Percentiles rank a stretch among this genome's conserved stretches.
Evolutionary conservation across 768 basidiomycete species (phyloP).

Genomic region (Rossbeevera mucosa): DNA sequence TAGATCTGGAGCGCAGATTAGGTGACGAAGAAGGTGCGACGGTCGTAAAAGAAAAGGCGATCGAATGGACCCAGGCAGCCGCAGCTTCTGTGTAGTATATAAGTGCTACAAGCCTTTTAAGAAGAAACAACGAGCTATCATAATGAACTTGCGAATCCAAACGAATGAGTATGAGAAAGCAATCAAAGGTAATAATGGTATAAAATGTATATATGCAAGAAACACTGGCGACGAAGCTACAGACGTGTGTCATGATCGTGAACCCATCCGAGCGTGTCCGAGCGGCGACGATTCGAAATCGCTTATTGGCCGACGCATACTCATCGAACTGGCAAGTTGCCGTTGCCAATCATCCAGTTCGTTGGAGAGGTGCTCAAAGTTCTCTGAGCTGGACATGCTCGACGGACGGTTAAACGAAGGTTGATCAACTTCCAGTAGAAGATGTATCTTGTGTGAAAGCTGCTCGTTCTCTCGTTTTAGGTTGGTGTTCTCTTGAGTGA

Average conservation of each 20-base stretch:
- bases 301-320: slow-evolving; percentile 64
- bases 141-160: slow-evolving; percentile 46
- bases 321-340: slow-evolving; percentile 76
- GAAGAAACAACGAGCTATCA: slow-evolving; percentile 33
- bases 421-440: slow-evolving; percentile 83
- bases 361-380: slow-evolving; percentile 75
- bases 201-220: slow-evolving; percentile 34
- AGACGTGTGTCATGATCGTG: slow-evolving; percentile 40
- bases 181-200: slow-evolving; percentile 34
- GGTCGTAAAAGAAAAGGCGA: slow-evolving; percentile 79
- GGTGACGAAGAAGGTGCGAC: slow-evolving; percentile 84
- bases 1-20: slow-evolving; percentile 77
- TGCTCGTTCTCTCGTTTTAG: slow-evolving; percentile 85
- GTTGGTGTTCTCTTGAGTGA: slow-evolving; percentile 74
- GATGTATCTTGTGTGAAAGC: slow-evolving; percentile 85
- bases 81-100: slow-evolving; percentile 16
- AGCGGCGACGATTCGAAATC: slow-evolving; percentile 61
- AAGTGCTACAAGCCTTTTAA: slow-evolving; percentile 10
- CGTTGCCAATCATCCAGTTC: slow-evolving; percentile 86
- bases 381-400: slow-evolving; percentile 81
- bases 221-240: slow-evolving; percentile 13
- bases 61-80: slow-evolving; percentile 84
- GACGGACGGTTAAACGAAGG: slow-evolving; percentile 63
- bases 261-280: slow-evolving; percentile 56
- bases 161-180: slow-evolving; percentile 44